A percentile compares a stretch with the other conserved stretches of the same genome.
Evolutionary conservation across 2,329 filamentous ascomycete species (phyloP).

Genomic region (Fusarium tricinctum): DNA sequence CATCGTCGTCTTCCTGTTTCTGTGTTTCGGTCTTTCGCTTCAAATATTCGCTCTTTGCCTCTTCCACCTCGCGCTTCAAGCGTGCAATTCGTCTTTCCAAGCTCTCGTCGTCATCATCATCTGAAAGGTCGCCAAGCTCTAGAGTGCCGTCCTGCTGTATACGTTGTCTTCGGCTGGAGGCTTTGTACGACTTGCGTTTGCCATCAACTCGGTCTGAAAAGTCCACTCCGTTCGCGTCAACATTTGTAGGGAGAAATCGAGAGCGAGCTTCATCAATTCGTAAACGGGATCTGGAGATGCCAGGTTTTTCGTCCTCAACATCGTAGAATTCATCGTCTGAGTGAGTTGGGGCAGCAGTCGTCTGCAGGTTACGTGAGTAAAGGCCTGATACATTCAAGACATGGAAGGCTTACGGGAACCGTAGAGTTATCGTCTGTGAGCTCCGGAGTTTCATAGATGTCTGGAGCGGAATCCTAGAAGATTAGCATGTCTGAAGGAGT

Average conservation of each 20-base stretch:
- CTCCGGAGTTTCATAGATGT: conserved; percentile 97
- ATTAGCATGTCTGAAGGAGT: conserved; percentile 32
- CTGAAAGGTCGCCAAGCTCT: conserved; percentile 80
- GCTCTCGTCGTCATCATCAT: conserved; percentile 79
- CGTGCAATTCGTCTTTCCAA: conserved; percentile 84
- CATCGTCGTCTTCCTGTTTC: conserved; percentile 63
- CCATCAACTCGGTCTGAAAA: conserved; percentile 90
- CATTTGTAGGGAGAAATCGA: conserved; percentile 80
- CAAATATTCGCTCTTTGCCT: conserved; percentile 74
- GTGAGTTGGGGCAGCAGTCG: conserved; percentile 67
- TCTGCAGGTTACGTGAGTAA: conserved; percentile 57
- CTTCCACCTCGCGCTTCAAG: conserved; percentile 85
- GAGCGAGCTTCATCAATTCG: conserved; percentile 84
- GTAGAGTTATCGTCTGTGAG: conserved; percentile 92
- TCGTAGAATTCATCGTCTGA: conserved; percentile 75
- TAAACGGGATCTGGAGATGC: conserved; percentile 82
- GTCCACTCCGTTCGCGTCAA: conserved; percentile 84
- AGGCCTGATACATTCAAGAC: neutral
- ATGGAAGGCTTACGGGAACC: conserved; percentile 71
- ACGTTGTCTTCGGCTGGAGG: conserved; percentile 75
- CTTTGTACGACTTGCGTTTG: conserved; percentile 87
- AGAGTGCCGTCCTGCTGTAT: conserved; percentile 74
- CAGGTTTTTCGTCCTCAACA: conserved; percentile 72
- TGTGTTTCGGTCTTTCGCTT: conserved; percentile 65
- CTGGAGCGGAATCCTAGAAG: conserved; percentile 85